Percentiles rank a stretch among this genome's conserved stretches.
These are phyloP conservation scores for Colletotrichum chrysophilum DNA, from an alignment of 2,329 filamentous ascomycete genomes.

Conservation along the genomic window DNA sequence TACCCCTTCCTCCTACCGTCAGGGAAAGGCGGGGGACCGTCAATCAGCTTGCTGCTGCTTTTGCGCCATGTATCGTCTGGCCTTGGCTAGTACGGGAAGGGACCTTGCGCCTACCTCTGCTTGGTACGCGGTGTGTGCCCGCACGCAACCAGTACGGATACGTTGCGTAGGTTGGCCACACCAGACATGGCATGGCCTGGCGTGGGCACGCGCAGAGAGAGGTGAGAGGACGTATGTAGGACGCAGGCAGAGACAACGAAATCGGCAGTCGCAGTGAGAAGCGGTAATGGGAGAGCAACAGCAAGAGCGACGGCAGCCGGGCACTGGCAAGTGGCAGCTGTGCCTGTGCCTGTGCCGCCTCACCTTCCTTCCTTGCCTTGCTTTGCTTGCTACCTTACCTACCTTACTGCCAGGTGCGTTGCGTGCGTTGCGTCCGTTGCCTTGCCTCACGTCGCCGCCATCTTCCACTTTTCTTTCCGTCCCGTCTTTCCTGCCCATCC, in stretches of 20 bases:
- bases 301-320: not conserved
- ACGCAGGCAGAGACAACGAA: not conserved
- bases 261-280: not conserved
- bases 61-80: conserved; percentile 6
- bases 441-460: not conserved
- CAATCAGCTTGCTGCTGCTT: not conserved
- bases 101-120: not conserved
- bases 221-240: not conserved
- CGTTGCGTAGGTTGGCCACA: not conserved
- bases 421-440: not conserved
- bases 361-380: not conserved
- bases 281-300: not conserved
- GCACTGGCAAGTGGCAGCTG: not conserved
- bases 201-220: not conserved
- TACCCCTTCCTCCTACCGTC: not conserved
- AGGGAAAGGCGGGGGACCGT: not conserved
- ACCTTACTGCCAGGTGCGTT: not conserved
- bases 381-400: not conserved
- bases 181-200: not conserved
- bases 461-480: not conserved
- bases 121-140: not conserved
- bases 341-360: not conserved
- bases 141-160: conserved; percentile 5
- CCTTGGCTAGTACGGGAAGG: conserved; percentile 3
- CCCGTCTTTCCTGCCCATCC: not conserved